Percentiles rank a stretch among this genome's conserved stretches.
Conservation (phyloP, 495 filamentous ascomycete species). For the Melanomma pulvis-pyrius region DNA sequence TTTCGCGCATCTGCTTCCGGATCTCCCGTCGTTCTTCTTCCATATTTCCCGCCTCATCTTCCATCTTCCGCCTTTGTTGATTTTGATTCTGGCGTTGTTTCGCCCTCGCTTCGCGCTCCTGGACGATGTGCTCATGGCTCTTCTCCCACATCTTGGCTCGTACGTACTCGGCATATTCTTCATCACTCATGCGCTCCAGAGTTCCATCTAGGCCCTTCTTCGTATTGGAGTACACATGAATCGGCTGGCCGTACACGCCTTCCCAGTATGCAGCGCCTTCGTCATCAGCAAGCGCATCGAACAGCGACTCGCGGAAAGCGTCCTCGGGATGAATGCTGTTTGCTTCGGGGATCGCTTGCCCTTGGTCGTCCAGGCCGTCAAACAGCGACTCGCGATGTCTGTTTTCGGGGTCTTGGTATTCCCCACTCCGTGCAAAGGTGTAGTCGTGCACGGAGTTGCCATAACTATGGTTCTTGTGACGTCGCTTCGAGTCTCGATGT, state of each 20-base stretch:
- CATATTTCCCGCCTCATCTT: slow-evolving; percentile 35
- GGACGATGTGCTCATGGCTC: slow-evolving; percentile 65
- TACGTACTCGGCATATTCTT: slow-evolving; percentile 85
- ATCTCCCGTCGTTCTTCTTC: slow-evolving; percentile 40
- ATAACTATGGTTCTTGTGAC: slow-evolving; percentile 1
- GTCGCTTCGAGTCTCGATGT: slow-evolving; percentile 13
- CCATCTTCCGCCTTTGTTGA: slow-evolving; percentile 47
- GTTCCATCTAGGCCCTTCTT: slow-evolving; percentile 54
- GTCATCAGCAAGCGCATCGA: slow-evolving; percentile 98
- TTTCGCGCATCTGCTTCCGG: slow-evolving; percentile 51
- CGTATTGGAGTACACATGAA: slow-evolving; percentile 64
- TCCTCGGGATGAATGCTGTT: slow-evolving; percentile 56
- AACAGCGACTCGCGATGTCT: slow-evolving; percentile 26
- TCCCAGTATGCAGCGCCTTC: slow-evolving; percentile 96
- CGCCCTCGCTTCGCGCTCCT: slow-evolving; percentile 64
- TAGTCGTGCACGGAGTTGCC: slow-evolving; percentile 51
- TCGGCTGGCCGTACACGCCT: slow-evolving; percentile 89
- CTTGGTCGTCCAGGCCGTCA: slow-evolving; percentile 10
- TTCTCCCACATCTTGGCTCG: slow-evolving; percentile 91
- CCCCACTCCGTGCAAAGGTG: slow-evolving; percentile 48
- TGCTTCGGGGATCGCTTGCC: background rate
- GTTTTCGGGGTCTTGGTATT: slow-evolving; percentile 20
- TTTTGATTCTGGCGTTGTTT: slow-evolving; percentile 52
- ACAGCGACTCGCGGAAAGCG: slow-evolving; percentile 93
- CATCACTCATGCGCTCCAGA: slow-evolving; percentile 85